Evolutionary conservation across 306 rosid species (phyloP), one percentile per base, ranked within the genome.

Genomic region (Acacia confusa): DNA sequence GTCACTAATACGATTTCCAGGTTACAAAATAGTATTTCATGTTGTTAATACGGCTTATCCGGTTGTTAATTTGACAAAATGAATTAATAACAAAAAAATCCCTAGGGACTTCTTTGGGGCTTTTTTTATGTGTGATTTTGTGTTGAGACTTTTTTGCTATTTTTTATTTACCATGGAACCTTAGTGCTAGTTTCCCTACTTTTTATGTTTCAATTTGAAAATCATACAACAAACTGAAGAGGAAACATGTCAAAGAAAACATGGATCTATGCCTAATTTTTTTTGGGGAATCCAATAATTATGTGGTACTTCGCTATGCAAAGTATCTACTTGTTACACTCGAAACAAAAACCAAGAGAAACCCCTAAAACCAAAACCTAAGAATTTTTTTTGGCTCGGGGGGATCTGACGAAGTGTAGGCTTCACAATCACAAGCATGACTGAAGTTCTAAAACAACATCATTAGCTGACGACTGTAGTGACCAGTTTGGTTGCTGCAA

Each of bases 401-500:
- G 70, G 69, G 28, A 57, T 60, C 25, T 48, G 44, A 58, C 53
- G 36, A 75, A 57, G 58, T 50, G 57, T 61, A 41, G 13, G 72
- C 67, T 74, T 74, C 48, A 53, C 6, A 45, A 45, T 45, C 50
- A 45, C 77, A 64, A 78, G 69, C 77, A 20, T 32, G 71, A 71
- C 52, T 76, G 71, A 57, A 53, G 70, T 68, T 82, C 82, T 67
- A 71, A 75, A 36, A 73, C 78, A 85, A 81, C 84, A 22, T 75
- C 82, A 78, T 27, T 75, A 12, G 28, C 63, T 4, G 28, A 57
- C 2, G 63, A 13, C 63, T 45, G 78, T 67, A 80, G 57, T 74
- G 7, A 69, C 67, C 76, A 88, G 82, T 88, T 82, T 43, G 76
- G 72, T 72, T 82, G 90, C 92, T 86, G 90, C 85, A 80, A 65